Base-by-base conservation (phyloP, 768 basidiomycete species). In the Russula lepida region DNA sequence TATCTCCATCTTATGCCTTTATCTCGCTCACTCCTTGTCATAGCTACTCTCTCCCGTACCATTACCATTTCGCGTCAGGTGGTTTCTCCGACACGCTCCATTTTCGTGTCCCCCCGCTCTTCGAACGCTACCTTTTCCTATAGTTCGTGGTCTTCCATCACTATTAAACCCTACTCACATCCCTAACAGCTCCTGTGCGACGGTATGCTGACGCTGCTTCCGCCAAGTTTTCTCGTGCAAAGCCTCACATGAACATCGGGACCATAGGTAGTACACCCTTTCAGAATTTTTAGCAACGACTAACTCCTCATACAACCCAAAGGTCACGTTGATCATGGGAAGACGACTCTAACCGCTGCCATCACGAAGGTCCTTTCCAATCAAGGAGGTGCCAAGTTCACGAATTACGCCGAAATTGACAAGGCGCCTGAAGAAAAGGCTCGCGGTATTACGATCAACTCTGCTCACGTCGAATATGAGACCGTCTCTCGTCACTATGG, bases 361-460 rank as follows among this genome's bases (percentile, higher is more conserved):
- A 95, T 95, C 69, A 99, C 97, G 68, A 98, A 91, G 72, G 89
- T 94, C 58, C 82, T 98, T 58, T 78, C 97, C 28, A 78, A 83
- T 66, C 74, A 76, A 48, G 90, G 91, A 60, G 88, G 85, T 56
- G 84, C 84, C 68, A 76, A 79, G 72, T 98, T 99, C 77, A 91
- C 95, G 64, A 95, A 94, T 80, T 99, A 99, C 79, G 84, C 81
- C 52, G 85, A 93, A 75, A 99, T 99, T 69, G 97, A 99, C 88
- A 98, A 91, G 79, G 97, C 97, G 9, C 97, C 97, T 3, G 97
- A 99, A 76, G 97, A 99, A 79, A 95, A 93, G 76, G 95, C 95
- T 63, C 92, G 97, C 73, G 97, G 97, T 75, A 99, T 99, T 76
- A 99, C 97, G 64, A 99, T 99, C 75, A 94, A 95, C 75, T 95